These are phyloP conservation scores for Thraustotheca clavata DNA, from an alignment of 352 stramenopile genomes.

Conservation along the genomic window DNA sequence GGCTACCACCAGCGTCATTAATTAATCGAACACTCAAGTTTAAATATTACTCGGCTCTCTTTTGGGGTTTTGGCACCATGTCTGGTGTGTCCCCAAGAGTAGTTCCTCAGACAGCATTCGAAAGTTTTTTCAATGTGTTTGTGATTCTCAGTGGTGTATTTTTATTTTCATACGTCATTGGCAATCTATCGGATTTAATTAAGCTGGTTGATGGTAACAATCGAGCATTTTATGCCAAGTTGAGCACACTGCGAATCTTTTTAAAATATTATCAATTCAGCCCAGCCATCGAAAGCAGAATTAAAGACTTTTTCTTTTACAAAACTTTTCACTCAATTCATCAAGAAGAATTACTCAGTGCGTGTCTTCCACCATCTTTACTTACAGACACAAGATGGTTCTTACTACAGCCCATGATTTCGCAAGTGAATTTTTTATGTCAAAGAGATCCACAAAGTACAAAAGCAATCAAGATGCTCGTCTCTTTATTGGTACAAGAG, in stretches of 20 bases:
- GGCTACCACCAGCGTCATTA: conserved; percentile 25
- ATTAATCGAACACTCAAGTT: conserved; percentile 19
- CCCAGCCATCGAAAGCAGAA: conserved; percentile 33
- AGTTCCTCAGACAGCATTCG: conserved; percentile 29
- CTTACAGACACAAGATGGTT: conserved; percentile 61
- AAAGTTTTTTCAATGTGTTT: conserved; percentile 51
- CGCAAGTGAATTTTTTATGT: conserved; percentile 57
- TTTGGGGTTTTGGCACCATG: conserved; percentile 53
- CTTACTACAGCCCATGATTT: conserved; percentile 56
- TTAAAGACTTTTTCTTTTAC: conserved; percentile 68
- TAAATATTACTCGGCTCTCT: no score
- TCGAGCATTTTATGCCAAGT: conserved; percentile 43
- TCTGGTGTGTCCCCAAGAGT: conserved; percentile 38
- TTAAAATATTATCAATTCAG: conserved; percentile 44
- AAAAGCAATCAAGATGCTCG: conserved; percentile 51
- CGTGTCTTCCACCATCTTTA: conserved; percentile 53
- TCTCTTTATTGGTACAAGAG: conserved; percentile 54
- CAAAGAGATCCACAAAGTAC: conserved; percentile 35
- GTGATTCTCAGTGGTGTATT: conserved; percentile 27
- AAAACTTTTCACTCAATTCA: conserved; percentile 57
- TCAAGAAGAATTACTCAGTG: conserved; percentile 50
- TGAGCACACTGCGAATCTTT: conserved; percentile 48
- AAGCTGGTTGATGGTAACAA: conserved; percentile 43
- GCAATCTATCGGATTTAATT: conserved; percentile 49
- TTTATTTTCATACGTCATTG: conserved; percentile 47